Evolutionary conservation across 148 eudicot genomes (phyloP).

Genomic region (Nepenthes gracilis): DNA sequence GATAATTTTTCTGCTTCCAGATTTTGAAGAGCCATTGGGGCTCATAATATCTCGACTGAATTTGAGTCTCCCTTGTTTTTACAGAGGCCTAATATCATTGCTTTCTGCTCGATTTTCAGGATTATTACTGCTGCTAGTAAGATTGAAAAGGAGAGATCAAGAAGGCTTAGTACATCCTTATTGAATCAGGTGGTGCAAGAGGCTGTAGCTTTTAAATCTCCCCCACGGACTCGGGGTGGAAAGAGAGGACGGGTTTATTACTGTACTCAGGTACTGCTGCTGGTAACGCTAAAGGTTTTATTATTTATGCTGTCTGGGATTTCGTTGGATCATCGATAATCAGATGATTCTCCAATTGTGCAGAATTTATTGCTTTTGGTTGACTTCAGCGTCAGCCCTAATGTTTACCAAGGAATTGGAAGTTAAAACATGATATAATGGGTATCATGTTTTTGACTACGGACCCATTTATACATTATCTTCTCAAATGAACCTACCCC

Average conservation of each 20-base stretch:
- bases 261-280: conserved; percentile 78
- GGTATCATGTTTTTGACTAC: no score
- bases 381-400: no score
- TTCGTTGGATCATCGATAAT: background rate
- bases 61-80: background rate
- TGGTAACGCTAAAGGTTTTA: background rate
- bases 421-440: no score
- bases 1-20: no score
- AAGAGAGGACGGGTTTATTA: conserved; percentile 93
- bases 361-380: no score
- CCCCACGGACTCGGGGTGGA: conserved; percentile 92
- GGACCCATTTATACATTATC: no score
- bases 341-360: background rate
- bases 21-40: no score
- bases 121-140: conserved; percentile 70
- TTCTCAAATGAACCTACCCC: no score
- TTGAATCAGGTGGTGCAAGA: conserved; percentile 84
- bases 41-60: no score
- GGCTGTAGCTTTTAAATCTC: conserved; percentile 91
- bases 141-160: conserved; percentile 89
- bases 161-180: conserved; percentile 71
- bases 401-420: no score
- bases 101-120: conserved; percentile 24
- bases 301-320: background rate
- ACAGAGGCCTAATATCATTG: background rate